Evolutionary conservation across 148 eudicot genomes (phyloP).

Genomic region (Pharnaceum exiguum): DNA sequence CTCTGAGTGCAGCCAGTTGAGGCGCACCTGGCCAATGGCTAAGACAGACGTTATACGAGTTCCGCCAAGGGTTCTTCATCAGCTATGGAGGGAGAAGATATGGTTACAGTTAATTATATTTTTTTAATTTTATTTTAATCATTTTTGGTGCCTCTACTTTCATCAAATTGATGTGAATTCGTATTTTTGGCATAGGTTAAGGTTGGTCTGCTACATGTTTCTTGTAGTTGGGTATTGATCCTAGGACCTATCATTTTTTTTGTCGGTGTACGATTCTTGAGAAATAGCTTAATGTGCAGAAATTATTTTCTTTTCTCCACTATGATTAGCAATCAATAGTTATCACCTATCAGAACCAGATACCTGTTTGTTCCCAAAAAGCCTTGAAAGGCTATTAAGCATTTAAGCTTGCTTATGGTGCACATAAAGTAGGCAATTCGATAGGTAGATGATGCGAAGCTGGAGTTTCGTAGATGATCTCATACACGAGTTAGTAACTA

Average conservation of each 20-base stretch:
- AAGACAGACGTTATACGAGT: conserved; percentile 12
- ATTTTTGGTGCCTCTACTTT: conserved; percentile 26
- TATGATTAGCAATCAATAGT: conserved; percentile 10
- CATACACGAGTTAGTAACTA: no score
- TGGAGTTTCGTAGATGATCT: no score
- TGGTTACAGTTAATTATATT: conserved; percentile 17
- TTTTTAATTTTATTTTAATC: background rate
- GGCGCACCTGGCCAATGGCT: conserved; percentile 21
- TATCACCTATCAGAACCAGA: no score
- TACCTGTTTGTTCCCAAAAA: no score
- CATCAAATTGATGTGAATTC: conserved; percentile 18
- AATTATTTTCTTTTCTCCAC: conserved; percentile 33
- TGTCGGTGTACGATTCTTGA: conserved; percentile 42
- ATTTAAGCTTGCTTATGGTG: no score
- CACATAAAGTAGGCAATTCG: no score
- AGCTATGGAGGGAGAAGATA: conserved; percentile 21
- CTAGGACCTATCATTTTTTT: conserved; percentile 27
- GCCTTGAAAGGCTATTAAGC: no score
- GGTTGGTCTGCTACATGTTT: conserved; percentile 23
- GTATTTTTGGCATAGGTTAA: conserved; percentile 24
- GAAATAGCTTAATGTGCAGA: conserved; percentile 51
- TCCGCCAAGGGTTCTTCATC: conserved; percentile 7
- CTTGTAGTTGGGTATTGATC: conserved; percentile 22
- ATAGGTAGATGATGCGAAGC: no score
- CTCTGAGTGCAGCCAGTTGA: conserved; percentile 16